Evolutionary conservation across 257 asterid species (phyloP), one percentile per base, ranked within the genome.

Genomic region (Avicennia marina): DNA sequence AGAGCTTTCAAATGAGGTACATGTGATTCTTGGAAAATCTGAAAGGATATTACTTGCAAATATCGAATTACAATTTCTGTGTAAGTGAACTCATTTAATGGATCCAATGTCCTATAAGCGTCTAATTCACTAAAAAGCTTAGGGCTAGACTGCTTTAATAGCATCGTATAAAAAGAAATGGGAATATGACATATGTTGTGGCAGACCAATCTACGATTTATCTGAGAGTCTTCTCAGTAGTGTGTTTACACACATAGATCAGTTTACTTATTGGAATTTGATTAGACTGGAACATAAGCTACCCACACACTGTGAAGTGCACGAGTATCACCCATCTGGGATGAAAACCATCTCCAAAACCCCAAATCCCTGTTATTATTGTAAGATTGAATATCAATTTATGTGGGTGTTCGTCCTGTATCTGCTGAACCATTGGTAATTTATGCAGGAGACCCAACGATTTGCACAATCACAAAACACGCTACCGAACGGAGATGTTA

Each of bases 401-500:
- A 7, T 49, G 9, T n/a, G 33, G 34, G 15, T 2, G 5, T 4
- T 2, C 11, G 17, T 49, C n/a, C n/a, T 22, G 11, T 16, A 15
- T 27, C 27, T 18, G 50, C n/a, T 41, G 29, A 40, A 41, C 22
- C 13, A 18, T 26, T 63, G 33, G 36, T 46, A 4, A 25, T 22
- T 50, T 46, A 25, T 68, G 70, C 82, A 84, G 94, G 90, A 81
- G 59, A 26, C 70, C 12, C 78, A 79, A 64, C 78, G 81, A 42
- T 52, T 68, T 41, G 81, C 75, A 29, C 84, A 78, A 70, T 74
- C 84, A 10, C 89, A 81, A 62, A 72, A 65, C 56, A 52, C 70
- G 43, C 65, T 84, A 27, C 82, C 90, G 13, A 85, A 81, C 67
- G 94, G 90, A 15, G 87, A 81, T 54, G 80, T 70, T 13, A 81